Conservation (phyloP, 1,284 basidiomycete species). For the Sanguinoderma infundibulare region DNA sequence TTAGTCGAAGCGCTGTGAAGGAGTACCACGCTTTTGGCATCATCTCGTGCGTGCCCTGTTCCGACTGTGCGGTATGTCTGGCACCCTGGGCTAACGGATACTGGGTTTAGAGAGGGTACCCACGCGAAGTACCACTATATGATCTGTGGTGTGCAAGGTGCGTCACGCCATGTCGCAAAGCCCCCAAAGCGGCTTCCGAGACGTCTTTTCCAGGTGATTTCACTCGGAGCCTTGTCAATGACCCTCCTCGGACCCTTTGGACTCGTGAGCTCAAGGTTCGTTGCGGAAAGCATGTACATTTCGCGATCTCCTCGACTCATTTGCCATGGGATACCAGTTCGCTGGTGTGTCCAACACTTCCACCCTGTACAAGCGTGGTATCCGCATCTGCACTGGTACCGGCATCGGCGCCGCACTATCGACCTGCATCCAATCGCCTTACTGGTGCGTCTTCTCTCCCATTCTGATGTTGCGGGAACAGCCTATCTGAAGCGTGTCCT, state of each 20-base stretch:
- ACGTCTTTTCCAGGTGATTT: conserved; percentile 57
- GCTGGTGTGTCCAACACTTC: conserved; percentile 83
- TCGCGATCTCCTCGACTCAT: conserved; percentile 4
- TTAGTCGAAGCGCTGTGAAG: conserved; percentile 58
- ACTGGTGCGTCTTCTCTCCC: conserved; percentile 54
- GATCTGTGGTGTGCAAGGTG: conserved; percentile 78
- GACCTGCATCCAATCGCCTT: conserved; percentile 70
- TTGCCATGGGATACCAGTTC: conserved; percentile 46
- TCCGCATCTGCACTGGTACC: conserved; percentile 79
- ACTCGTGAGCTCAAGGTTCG: conserved; percentile 73
- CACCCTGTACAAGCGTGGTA: conserved; percentile 71
- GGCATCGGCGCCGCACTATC: conserved; percentile 78
- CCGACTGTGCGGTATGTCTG: conserved; percentile 7
- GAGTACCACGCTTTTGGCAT: conserved; percentile 70
- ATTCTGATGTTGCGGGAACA: conserved; percentile 10
- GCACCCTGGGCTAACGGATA: conserved; percentile 16
- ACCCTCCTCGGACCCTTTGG: conserved; percentile 72
- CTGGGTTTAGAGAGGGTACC: conserved; percentile 56
- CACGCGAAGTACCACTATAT: conserved; percentile 76
- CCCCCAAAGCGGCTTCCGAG: conserved; percentile 9
- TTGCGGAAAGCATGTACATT: conserved; percentile 1
- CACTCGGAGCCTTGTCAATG: conserved; percentile 67
- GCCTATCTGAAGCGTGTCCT: conserved; percentile 13
- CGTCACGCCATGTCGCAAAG: conserved; percentile 1
- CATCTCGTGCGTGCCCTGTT: conserved; percentile 47